phyloP scores from a whole-genome alignment of 176 grass and related monocot genomes.

The Carex littledalei region DNA sequence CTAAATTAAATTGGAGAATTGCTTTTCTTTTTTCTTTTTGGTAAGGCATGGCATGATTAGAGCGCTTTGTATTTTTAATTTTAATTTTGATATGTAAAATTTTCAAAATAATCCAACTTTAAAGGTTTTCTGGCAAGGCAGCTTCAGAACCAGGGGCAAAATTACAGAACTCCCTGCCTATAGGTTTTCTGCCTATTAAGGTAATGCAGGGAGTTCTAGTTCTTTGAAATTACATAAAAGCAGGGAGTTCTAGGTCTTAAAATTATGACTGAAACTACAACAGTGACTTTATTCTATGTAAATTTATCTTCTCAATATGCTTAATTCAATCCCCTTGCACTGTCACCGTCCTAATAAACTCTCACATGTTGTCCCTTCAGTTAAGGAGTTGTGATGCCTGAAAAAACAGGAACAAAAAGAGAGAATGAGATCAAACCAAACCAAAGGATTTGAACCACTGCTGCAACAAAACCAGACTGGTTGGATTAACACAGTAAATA shows the following conservation, averaged over 20 bases:
- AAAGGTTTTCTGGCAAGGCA: background rate
- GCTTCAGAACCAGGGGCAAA: background rate
- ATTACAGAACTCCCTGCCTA: too few species aligned
- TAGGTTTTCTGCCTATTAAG: too few species aligned
- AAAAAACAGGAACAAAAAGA: background rate
- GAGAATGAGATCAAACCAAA: background rate
- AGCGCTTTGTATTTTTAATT: background rate
- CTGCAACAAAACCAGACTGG: background rate
- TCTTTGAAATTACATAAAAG: background rate
- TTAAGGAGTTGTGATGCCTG: conserved; percentile 11
- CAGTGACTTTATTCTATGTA: background rate
- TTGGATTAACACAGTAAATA: background rate
- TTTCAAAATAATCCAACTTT: background rate
- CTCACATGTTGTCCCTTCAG: too few species aligned
- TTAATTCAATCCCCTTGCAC: background rate
- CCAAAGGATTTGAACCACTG: background rate
- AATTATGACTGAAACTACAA: background rate
- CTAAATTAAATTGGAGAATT: background rate
- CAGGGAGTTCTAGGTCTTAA: background rate
- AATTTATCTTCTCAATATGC: background rate
- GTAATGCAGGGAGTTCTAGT: too few species aligned
- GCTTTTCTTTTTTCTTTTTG: background rate
- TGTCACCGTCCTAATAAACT: background rate
- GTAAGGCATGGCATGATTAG: background rate
- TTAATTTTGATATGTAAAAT: background rate